Conservation (phyloP, 2,329 filamentous ascomycete species). For the Gaeumannomyces sp. region DNA sequence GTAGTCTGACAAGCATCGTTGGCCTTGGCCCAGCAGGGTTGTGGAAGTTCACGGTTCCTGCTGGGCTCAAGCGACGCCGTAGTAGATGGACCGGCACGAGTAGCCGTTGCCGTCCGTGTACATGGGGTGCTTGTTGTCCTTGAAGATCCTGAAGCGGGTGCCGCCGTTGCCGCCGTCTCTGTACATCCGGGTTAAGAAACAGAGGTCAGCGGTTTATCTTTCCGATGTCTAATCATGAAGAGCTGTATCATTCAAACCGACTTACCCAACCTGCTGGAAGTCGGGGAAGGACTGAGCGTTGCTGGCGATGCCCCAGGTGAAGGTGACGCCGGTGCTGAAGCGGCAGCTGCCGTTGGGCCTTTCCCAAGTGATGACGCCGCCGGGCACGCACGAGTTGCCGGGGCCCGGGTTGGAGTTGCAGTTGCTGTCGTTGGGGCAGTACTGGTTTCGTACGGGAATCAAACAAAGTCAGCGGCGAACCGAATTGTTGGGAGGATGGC, state of each 20-base stretch:
- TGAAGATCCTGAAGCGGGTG: slow-evolving; percentile 12
- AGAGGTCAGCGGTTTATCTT: no score
- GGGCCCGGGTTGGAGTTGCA: slow-evolving; percentile 13
- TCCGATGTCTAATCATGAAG: background rate
- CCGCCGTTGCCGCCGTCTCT: slow-evolving; percentile 12
- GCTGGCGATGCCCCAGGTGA: slow-evolving; percentile 15
- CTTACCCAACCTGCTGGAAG: slow-evolving; percentile 14
- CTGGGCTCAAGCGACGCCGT: background rate
- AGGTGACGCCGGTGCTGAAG: slow-evolving; percentile 16
- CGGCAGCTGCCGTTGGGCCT: slow-evolving; percentile 14
- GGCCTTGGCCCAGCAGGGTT: no score
- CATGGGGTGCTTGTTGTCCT: slow-evolving; percentile 15
- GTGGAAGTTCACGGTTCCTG: background rate
- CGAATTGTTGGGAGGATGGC: no score
- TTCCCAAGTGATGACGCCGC: slow-evolving; percentile 13
- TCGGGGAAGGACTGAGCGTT: slow-evolving; percentile 14
- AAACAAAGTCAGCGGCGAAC: background rate
- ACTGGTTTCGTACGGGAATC: slow-evolving; percentile 10
- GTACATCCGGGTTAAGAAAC: background rate
- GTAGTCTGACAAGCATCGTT: no score
- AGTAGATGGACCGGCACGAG: slow-evolving; percentile 14
- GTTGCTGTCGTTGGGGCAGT: slow-evolving; percentile 19
- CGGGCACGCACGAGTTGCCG: slow-evolving; percentile 11
- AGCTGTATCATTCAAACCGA: background rate
- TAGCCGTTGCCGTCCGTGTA: slow-evolving; percentile 13